Conservation (phyloP, 2,329 filamentous ascomycete species). For the Botryotinia calthae region DNA sequence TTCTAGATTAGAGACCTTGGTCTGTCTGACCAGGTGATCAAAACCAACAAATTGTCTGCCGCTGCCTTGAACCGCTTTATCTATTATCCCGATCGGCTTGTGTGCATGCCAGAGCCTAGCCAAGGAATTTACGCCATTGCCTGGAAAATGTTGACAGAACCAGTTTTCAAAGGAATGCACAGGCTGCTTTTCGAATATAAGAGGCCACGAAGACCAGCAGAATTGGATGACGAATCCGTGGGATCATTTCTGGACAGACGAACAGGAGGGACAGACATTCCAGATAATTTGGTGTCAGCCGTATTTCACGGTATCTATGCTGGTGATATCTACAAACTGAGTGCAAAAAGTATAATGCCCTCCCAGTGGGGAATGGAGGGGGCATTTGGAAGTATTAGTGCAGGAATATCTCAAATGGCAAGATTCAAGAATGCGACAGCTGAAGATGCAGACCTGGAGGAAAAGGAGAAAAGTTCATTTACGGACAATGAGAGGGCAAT, state of each 20-base stretch:
- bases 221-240: conserved; percentile 66
- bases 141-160: conserved; percentile 48
- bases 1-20: conserved; percentile 56
- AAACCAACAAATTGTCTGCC: conserved; percentile 49
- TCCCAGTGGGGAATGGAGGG: conserved; percentile 31
- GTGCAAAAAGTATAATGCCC: conserved; percentile 57
- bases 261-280: conserved; percentile 51
- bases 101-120: conserved; percentile 54
- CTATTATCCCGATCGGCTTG: conserved; percentile 83
- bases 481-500: conserved; percentile 4
- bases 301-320: conserved; percentile 87
- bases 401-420: not conserved
- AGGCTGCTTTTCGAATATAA: conserved; percentile 35
- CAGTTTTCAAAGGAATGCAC: conserved; percentile 51
- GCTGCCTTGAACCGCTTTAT: conserved; percentile 68
- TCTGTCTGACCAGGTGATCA: conserved; percentile 55
- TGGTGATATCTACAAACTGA: conserved; percentile 80
- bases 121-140: conserved; percentile 38
- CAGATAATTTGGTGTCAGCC: conserved; percentile 73
- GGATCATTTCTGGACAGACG: conserved; percentile 60
- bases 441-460: conserved; percentile 9
- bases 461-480: not conserved
- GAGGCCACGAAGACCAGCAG: conserved; percentile 37
- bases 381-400: conserved; percentile 25
- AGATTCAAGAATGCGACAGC: not conserved